phyloP scores from a whole-genome alignment of 1,284 basidiomycete genomes.

The Trichosporon ovoides region DNA sequence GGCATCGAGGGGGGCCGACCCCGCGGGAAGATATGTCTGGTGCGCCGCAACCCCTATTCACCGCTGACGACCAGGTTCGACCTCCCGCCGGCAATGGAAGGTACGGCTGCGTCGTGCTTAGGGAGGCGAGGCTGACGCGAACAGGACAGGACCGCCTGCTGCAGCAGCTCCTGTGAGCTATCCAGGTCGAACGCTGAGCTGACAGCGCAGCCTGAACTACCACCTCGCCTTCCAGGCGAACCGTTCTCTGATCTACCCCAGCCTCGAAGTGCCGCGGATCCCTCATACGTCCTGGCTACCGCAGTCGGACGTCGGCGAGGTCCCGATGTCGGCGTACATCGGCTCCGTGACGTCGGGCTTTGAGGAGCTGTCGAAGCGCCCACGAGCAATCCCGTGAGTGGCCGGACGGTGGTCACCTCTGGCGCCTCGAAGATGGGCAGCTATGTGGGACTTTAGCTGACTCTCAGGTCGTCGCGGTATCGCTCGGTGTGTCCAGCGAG shows the following conservation, averaged over 20 bases:
- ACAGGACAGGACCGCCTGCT: not conserved
- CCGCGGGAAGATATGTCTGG: not conserved
- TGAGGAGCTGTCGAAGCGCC: slow-evolving; percentile 34
- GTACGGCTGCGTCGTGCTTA: too few species aligned
- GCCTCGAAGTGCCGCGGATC: slow-evolving; percentile 37
- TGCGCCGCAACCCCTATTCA: not conserved
- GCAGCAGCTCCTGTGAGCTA: not conserved
- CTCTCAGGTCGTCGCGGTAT: slow-evolving; percentile 26
- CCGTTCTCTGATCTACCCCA: slow-evolving; percentile 42
- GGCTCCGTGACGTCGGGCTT: slow-evolving; percentile 40
- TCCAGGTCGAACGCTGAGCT: not conserved
- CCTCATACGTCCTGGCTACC: slow-evolving; percentile 17
- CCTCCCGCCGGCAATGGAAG: not conserved
- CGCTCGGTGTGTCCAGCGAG: slow-evolving; percentile 25
- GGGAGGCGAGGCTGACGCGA: not conserved
- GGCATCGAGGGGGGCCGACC: not conserved
- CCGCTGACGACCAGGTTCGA: not conserved
- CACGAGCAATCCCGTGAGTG: slow-evolving; percentile 42
- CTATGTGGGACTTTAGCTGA: not conserved
- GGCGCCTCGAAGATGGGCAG: not conserved
- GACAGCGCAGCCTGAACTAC: slow-evolving; percentile 38
- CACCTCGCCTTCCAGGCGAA: slow-evolving; percentile 41
- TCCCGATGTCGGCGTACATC: slow-evolving; percentile 43
- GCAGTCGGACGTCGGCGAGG: not conserved
- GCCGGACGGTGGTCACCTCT: not conserved